phyloP scores from a whole-genome alignment of 257 asterid genomes.

The Ilex aquifolium region DNA sequence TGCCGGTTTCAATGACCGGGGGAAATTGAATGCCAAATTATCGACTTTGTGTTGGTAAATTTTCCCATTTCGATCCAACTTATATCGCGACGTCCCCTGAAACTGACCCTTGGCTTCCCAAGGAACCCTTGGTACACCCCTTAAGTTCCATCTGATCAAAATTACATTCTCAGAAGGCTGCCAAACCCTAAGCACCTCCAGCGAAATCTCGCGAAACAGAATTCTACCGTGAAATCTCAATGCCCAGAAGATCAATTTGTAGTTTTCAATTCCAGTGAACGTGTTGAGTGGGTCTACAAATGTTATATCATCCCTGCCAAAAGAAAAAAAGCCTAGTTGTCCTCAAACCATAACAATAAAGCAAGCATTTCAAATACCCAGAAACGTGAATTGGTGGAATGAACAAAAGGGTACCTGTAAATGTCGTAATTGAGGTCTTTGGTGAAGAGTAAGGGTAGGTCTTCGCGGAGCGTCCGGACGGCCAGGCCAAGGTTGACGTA shows the following conservation, averaged over 20 bases:
- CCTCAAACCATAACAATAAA: background rate
- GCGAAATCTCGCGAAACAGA: conserved; percentile 67
- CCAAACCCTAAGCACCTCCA: conserved; percentile 73
- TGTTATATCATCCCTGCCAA: conserved; percentile 78
- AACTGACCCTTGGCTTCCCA: conserved; percentile 87
- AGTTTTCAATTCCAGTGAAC: conserved; percentile 68
- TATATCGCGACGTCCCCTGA: conserved; percentile 77
- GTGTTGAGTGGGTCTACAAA: conserved; percentile 78
- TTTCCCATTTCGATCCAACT: conserved; percentile 69
- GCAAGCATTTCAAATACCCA: background rate
- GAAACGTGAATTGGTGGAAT: background rate
- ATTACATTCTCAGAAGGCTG: conserved; percentile 80
- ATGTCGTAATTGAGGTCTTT: conserved; percentile 79
- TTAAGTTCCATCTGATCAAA: conserved; percentile 66
- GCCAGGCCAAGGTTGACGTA: conserved; percentile 81
- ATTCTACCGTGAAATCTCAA: conserved; percentile 78
- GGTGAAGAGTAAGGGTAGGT: conserved; percentile 62
- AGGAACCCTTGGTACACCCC: conserved; percentile 67
- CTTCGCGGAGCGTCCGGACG: conserved; percentile 87
- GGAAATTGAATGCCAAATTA: conserved; percentile 71
- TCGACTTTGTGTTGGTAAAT: conserved; percentile 89
- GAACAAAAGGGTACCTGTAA: conserved; percentile 48
- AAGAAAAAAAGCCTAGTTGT: background rate
- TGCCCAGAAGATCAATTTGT: conserved; percentile 81
- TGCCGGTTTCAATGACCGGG: conserved; percentile 56